Conservation (phyloP, 2,329 filamentous ascomycete species). For the Lanzia echinophila region DNA sequence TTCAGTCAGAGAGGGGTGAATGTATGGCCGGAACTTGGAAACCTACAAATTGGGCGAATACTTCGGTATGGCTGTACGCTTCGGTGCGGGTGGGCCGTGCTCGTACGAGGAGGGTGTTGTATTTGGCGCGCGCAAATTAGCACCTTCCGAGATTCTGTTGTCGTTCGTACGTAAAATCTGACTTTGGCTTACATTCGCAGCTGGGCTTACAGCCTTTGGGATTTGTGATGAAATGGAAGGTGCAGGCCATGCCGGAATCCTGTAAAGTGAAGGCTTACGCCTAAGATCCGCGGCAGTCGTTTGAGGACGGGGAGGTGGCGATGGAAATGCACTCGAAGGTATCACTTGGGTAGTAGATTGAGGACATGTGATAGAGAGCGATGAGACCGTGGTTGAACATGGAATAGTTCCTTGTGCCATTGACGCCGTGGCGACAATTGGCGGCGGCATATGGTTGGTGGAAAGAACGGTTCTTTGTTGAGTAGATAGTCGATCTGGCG, state of each 20-base stretch:
- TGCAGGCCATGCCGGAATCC: slow-evolving; percentile 20
- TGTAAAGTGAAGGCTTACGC: slow-evolving; percentile 26
- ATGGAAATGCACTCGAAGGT: background rate
- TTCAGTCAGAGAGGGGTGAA: background rate
- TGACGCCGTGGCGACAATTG: too few species aligned
- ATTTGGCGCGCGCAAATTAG: too few species aligned
- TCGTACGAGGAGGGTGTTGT: too few species aligned
- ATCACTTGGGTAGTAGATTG: background rate
- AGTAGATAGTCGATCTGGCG: too few species aligned
- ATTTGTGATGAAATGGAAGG: background rate
- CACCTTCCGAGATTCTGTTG: too few species aligned
- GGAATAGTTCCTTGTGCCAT: too few species aligned
- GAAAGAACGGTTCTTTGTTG: too few species aligned
- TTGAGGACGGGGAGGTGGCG: background rate
- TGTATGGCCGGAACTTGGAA: background rate
- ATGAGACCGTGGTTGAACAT: background rate
- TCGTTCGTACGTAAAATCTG: background rate
- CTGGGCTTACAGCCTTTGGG: too few species aligned
- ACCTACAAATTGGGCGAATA: background rate
- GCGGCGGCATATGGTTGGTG: too few species aligned
- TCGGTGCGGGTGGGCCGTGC: too few species aligned
- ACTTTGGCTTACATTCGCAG: too few species aligned
- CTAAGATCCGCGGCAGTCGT: slow-evolving; percentile 16
- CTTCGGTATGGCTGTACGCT: background rate
- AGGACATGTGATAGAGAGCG: background rate